Conservation (phyloP, 257 asterid species). For the Gentiana macrophylla region DNA sequence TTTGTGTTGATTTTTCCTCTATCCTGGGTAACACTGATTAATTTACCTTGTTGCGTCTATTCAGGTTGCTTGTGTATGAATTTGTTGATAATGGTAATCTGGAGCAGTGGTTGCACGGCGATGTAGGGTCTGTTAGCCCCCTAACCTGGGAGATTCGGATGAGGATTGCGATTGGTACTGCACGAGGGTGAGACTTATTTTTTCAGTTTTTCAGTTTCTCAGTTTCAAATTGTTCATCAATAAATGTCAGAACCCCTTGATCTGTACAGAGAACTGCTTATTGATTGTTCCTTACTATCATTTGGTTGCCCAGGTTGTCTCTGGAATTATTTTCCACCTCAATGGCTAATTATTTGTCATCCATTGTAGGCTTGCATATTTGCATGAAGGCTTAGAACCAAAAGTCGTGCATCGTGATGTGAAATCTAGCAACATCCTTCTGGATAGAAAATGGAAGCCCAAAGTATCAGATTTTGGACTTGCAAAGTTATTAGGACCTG, state of each 20-base stretch:
- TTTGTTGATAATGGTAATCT: constrained; percentile 87
- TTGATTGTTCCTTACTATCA: not conserved
- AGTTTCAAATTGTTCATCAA: not conserved
- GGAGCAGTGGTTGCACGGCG: constrained; percentile 99
- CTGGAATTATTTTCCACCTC: not conserved
- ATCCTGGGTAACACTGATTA: not conserved
- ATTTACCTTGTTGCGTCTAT: constrained; percentile 8
- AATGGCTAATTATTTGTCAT: not conserved
- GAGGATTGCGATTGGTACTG: constrained; percentile 87
- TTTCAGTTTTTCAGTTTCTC: not conserved
- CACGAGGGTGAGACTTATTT: constrained; percentile 62
- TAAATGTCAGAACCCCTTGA: not conserved
- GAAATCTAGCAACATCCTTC: constrained; percentile 91
- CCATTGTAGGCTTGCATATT: constrained; percentile 66
- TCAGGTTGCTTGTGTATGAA: constrained; percentile 92
- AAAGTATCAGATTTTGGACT: constrained; percentile 97
- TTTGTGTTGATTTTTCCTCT: not conserved
- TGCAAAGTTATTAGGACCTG: constrained; percentile 81
- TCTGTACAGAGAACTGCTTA: not conserved
- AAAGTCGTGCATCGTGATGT: constrained; percentile 99
- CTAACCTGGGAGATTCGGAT: constrained; percentile 90
- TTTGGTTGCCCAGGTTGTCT: not conserved
- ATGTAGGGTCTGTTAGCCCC: constrained; percentile 84
- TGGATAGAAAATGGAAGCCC: constrained; percentile 81
- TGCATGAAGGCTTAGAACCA: constrained; percentile 97